A percentile compares a stretch with the other conserved stretches of the same genome.
These are phyloP conservation scores for Echites panduratus DNA, from an alignment of 257 asterid species.

Conservation along the genomic window DNA sequence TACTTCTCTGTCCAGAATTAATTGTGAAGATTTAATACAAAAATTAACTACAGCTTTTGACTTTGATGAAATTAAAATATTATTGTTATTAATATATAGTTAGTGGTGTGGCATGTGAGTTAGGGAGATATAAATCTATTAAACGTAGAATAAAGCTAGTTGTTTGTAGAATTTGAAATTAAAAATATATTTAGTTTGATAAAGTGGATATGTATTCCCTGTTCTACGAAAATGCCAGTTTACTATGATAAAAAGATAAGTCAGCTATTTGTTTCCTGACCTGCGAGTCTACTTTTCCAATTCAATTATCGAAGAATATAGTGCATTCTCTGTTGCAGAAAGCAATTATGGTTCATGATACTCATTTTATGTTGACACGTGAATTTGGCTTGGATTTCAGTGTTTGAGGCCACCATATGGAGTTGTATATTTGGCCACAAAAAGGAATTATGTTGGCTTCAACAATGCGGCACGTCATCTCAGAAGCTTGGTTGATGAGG, in stretches of 20 bases:
- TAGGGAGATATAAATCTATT: no score
- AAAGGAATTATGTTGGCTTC: conserved; percentile 29
- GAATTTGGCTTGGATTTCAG: conserved; percentile 7
- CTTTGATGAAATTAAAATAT: no score
- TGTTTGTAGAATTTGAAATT: no score
- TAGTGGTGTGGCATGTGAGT: no score
- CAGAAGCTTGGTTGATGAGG: conserved; percentile 31
- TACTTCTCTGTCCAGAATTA: neutral
- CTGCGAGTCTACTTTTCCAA: neutral
- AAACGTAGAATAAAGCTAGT: no score
- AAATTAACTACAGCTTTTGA: no score
- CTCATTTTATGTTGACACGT: neutral
- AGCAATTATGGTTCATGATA: neutral
- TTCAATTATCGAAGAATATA: neutral
- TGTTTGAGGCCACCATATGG: conserved; percentile 39
- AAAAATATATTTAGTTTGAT: no score
- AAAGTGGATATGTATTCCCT: no score
- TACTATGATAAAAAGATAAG: neutral
- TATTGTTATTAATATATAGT: no score
- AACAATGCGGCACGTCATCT: conserved; percentile 31
- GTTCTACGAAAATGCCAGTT: neutral
- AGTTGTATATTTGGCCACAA: conserved; percentile 32
- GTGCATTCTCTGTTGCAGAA: neutral
- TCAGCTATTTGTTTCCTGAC: neutral
- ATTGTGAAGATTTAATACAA: no score